Conservation (phyloP, 2,329 filamentous ascomycete species). For the Penicillium hordei region DNA sequence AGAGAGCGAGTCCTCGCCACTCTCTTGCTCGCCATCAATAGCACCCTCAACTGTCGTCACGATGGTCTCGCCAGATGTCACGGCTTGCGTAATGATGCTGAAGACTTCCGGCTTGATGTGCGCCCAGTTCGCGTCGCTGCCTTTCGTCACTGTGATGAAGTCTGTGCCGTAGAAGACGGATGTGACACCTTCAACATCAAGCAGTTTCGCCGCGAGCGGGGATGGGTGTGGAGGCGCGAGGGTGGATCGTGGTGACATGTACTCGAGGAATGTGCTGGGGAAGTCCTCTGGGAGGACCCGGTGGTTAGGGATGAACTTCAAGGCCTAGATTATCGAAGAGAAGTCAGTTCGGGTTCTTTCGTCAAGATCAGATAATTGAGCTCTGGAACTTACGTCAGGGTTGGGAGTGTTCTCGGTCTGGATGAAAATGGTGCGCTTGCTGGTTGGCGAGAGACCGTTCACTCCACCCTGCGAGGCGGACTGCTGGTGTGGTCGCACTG, state of each 20-base stretch:
- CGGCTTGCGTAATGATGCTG: slow-evolving; percentile 86
- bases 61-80: slow-evolving; percentile 78
- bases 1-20: slow-evolving; percentile 67
- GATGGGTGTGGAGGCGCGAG: slow-evolving; percentile 87
- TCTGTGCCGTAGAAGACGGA: slow-evolving; percentile 91
- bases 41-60: slow-evolving; percentile 69
- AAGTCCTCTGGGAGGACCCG: slow-evolving; percentile 75
- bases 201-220: slow-evolving; percentile 81
- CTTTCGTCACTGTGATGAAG: slow-evolving; percentile 96
- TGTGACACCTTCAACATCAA: slow-evolving; percentile 93
- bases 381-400: slow-evolving; percentile 63
- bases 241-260: slow-evolving; percentile 82
- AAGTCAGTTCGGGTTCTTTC: not conserved
- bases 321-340: slow-evolving; percentile 46
- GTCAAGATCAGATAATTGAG: not conserved
- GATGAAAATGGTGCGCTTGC: slow-evolving; percentile 83
- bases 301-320: slow-evolving; percentile 95
- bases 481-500: slow-evolving; percentile 45
- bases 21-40: slow-evolving; percentile 51
- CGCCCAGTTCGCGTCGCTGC: slow-evolving; percentile 83
- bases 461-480: slow-evolving; percentile 37
- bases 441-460: slow-evolving; percentile 41
- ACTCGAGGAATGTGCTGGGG: slow-evolving; percentile 80
- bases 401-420: slow-evolving; percentile 96
- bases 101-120: slow-evolving; percentile 96